These are phyloP conservation scores for Lentinula aciculospora DNA, from an alignment of 768 basidiomycete genomes.

Conservation along the genomic window DNA sequence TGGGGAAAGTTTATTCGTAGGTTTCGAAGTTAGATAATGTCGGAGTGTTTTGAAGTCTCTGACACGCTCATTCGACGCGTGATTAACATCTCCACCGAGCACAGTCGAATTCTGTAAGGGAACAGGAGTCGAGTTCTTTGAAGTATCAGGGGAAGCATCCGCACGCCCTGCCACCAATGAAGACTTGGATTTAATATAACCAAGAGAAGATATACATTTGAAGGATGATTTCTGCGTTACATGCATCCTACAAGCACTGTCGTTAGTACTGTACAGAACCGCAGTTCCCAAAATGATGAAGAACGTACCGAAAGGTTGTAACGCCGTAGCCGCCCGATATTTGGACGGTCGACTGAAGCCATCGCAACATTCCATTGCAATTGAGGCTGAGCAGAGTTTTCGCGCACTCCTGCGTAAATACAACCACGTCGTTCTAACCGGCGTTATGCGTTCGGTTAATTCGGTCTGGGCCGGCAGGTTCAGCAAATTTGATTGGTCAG, in stretches of 20 bases:
- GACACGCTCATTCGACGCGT: not conserved
- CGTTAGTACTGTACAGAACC: not conserved
- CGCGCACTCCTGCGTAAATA: not conserved
- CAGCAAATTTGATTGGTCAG: not conserved
- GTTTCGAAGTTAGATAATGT: constrained; percentile 17
- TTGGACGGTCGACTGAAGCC: constrained; percentile 51
- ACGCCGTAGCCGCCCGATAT: constrained; percentile 3
- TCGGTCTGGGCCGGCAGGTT: too few species aligned
- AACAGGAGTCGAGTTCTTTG: too few species aligned
- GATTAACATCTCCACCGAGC: not conserved
- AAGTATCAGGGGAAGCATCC: too few species aligned
- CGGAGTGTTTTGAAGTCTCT: not conserved
- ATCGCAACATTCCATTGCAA: constrained; percentile 84
- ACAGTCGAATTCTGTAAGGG: not conserved
- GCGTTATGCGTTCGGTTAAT: too few species aligned
- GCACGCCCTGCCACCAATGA: not conserved
- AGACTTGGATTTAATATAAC: not conserved
- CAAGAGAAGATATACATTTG: not conserved
- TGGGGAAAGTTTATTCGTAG: constrained; percentile 14
- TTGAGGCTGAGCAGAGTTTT: not conserved
- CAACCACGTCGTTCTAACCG: not conserved
- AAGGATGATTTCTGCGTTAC: not conserved
- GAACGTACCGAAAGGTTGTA: not conserved
- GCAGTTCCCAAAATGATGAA: not conserved
- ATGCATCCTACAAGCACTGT: not conserved